Base-by-base conservation (phyloP, 805 yeast species). In the Candida silvatica region DNA sequence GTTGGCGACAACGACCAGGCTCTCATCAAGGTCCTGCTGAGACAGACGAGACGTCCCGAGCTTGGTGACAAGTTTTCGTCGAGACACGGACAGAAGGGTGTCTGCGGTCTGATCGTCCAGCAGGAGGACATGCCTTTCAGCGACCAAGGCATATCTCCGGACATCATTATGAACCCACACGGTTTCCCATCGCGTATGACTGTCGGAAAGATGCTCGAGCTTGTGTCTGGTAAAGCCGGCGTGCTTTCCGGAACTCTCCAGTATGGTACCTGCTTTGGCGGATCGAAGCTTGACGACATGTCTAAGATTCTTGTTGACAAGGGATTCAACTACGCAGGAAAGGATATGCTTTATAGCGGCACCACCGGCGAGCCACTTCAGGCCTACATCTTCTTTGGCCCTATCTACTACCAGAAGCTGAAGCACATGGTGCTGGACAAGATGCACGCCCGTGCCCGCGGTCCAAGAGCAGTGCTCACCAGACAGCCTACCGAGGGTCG, bases 131-230 rank as follows among this genome's bases (percentile, higher is more conserved):
- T 90, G 70, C 98, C 98, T 11, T 90, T 90, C 61, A 85, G 79
- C 54, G 97, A 92, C 48, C 73, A 78, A 39, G 98, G 98, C 55
- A 73, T 92, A 18, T 67, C 76, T 3, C 98, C 98, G 0, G 98
- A 90, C 63, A 88, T 90, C 45, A 90, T 90, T 52, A 90, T 90
- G 97, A 90, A 90, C 54, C 98, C 98, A 2, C 98, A 90, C 59
- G 98, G 97, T 66, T 92, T 90, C 80, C 98, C 98, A 43, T 90
- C 97, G 24, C 94, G 98, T 73, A 92, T 92, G 98, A 92, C 98
- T 27, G 97, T 92, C 15, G 98, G 98, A 40, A 92, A 92, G 61
- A 90, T 92, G 97, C 77, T 92, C 46, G 98, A 92, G 59, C 69
- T 90, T 42, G 82, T 92, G 17, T 82, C 95, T 22, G 98, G 98